Conservation (phyloP, 2,329 filamentous ascomycete genomes). For the Penicillium sp. region DNA sequence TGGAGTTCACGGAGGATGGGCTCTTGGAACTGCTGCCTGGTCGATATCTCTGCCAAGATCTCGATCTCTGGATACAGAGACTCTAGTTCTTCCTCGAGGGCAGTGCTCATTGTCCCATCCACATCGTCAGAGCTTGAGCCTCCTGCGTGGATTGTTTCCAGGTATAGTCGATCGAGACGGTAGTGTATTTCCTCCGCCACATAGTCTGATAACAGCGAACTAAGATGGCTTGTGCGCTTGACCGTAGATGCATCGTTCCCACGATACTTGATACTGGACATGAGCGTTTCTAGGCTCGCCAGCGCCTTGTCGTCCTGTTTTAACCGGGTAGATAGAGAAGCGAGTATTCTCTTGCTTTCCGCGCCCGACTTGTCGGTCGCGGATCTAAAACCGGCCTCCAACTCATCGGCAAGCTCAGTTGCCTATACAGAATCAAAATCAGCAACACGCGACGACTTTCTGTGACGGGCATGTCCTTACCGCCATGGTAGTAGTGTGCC, state of each 20-base stretch:
- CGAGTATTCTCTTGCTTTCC: constrained; percentile 30
- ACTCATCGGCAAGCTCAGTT: constrained; percentile 28
- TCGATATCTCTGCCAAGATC: constrained; percentile 36
- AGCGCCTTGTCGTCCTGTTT: constrained; percentile 34
- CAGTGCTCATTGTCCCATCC: constrained; percentile 16
- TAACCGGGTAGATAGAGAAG: constrained; percentile 26
- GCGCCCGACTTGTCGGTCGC: constrained; percentile 25
- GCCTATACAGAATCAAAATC: constrained; percentile 24
- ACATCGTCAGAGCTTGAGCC: not conserved
- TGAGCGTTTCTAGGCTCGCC: constrained; percentile 24
- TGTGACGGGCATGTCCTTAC: constrained; percentile 18
- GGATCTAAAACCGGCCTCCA: constrained; percentile 26
- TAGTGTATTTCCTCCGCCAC: constrained; percentile 32
- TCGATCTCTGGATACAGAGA: constrained; percentile 36
- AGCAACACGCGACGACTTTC: constrained; percentile 5
- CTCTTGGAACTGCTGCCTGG: constrained; percentile 36
- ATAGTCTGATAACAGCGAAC: constrained; percentile 25
- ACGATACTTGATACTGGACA: constrained; percentile 22
- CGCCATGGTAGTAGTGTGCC: constrained; percentile 27
- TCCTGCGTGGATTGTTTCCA: constrained; percentile 23
- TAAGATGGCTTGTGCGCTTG: constrained; percentile 25
- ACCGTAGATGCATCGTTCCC: constrained; percentile 24
- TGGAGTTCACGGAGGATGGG: constrained; percentile 33
- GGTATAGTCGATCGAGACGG: constrained; percentile 35
- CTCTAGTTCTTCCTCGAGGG: constrained; percentile 31